Base-by-base conservation (phyloP, 2,329 filamentous ascomycete species). In the Sporothrix inflata region DNA sequence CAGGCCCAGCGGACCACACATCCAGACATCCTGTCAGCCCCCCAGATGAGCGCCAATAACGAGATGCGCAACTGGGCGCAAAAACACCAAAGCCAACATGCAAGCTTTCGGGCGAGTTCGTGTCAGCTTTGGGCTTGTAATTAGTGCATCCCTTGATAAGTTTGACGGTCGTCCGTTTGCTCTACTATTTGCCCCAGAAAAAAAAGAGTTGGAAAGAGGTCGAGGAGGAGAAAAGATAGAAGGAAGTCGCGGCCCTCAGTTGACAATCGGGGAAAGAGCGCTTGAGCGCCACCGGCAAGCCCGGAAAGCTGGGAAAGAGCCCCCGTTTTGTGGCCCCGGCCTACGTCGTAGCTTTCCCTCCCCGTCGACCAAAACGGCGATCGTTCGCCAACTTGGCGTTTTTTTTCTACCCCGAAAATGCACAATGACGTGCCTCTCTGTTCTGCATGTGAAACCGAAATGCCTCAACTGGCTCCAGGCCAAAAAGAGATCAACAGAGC, bases 271-370 rank as follows among this genome's bases (percentile, higher is more conserved):
- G 34, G 49, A 24, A 68, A 55, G 47, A 51, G 34, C 66, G 49
- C 38, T 11, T 42, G 47, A 51, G 34, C 66, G 49, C 38, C n/a
- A 40, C 66, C 49, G 66, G 66, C 66, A 55, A 49, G n/a, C 66
- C 66, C 34, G 66, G 66, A 69, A 69, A 69, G 11, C 16, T 42
- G 47, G 49, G 47, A 53, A 57, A 53, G 49, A 57, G 34, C 27
- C 11, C 19, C 34, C 45, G 19, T 49, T 16, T 8, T 40, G 19
- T 40, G 19, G 12, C n/a, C 24, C 38, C 5, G n/a, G 34, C 27
- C 19, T 68, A 19, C 27, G 2, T 8, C 27, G 12, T 40, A 34
- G 16, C 63, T 57, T 1, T 34, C 6, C 14, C 16, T 19, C 24
- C 7, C 21, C 27, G 42, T 63, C n/a, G 1, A 49, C 21, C 57